These are phyloP conservation scores for Fusarium bactridioides DNA, from an alignment of 2,329 filamentous ascomycete species.

Conservation along the genomic window DNA sequence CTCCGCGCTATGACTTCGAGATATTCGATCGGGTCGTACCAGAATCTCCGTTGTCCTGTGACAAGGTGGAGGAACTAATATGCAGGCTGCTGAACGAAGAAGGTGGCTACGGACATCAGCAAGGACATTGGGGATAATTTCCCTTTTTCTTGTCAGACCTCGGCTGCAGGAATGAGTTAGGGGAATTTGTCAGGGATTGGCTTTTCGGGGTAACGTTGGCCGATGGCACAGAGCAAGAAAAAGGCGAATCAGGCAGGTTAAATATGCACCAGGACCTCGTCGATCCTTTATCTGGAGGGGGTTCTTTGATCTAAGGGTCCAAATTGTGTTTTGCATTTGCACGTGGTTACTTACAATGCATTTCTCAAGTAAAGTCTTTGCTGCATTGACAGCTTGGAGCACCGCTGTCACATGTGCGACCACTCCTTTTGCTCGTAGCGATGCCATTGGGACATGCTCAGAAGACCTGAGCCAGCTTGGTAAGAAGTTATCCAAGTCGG, in stretches of 20 bases:
- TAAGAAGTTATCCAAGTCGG: conserved; percentile 47
- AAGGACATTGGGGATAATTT: neutral
- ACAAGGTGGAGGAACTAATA: neutral
- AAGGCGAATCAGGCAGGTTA: conserved; percentile 14
- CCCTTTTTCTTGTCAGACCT: neutral
- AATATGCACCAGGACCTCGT: conserved; percentile 19
- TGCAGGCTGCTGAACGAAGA: neutral
- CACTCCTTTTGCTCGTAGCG: conserved; percentile 14
- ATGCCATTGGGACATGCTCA: conserved; percentile 29
- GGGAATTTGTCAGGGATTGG: neutral
- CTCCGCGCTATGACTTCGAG: neutral
- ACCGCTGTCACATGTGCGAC: conserved; percentile 31
- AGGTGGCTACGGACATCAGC: neutral
- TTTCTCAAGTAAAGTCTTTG: conserved; percentile 36
- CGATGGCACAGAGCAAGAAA: neutral
- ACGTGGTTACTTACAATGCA: conserved; percentile 11
- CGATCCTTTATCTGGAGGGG: neutral
- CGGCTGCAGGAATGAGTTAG: neutral
- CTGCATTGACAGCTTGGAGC: conserved; percentile 41
- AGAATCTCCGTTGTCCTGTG: neutral
- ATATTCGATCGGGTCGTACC: neutral
- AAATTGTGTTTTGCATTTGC: neutral
- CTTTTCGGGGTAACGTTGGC: neutral
- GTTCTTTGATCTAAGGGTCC: neutral
- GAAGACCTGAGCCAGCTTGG: conserved; percentile 36